Evolutionary conservation across 257 asterid species (phyloP).

Genomic region (Lycium barbarum): DNA sequence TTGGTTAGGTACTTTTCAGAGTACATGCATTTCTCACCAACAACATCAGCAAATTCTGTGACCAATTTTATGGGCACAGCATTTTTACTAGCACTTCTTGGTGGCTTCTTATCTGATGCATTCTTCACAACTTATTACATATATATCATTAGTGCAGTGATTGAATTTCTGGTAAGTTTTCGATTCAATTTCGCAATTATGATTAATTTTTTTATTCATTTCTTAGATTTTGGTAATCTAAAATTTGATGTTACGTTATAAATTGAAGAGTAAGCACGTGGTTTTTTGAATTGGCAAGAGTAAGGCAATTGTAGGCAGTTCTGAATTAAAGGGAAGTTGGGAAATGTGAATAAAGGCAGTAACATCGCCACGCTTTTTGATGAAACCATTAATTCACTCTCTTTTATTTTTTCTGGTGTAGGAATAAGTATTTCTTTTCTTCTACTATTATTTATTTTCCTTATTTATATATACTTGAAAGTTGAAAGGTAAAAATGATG

Average conservation of each 20-base stretch:
- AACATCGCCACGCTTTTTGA: constrained; percentile 29
- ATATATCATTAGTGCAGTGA: constrained; percentile 60
- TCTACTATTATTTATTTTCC: neutral
- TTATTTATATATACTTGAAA: neutral
- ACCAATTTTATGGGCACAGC: constrained; percentile 98
- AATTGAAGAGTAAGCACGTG: neutral
- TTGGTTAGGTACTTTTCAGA: constrained; percentile 68
- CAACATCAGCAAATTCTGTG: constrained; percentile 78
- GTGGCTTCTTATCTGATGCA: constrained; percentile 90
- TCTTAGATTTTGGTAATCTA: neutral
- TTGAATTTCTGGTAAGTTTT: constrained; percentile 71
- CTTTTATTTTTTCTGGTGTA: no score
- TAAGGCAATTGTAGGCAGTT: constrained; percentile 14
- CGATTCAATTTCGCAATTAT: neutral
- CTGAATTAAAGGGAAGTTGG: constrained; percentile 24
- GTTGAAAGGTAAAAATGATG: neutral
- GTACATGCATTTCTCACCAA: constrained; percentile 82
- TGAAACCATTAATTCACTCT: neutral
- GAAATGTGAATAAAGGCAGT: constrained; percentile 40
- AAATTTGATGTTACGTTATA: no score
- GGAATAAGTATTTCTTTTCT: neutral
- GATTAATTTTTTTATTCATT: neutral
- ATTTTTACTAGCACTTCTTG: constrained; percentile 82
- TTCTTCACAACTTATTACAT: constrained; percentile 73
- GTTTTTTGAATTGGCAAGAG: neutral